Base-by-base conservation (phyloP, 768 basidiomycete genomes). In the Pleurotus salmoneostramineus region DNA sequence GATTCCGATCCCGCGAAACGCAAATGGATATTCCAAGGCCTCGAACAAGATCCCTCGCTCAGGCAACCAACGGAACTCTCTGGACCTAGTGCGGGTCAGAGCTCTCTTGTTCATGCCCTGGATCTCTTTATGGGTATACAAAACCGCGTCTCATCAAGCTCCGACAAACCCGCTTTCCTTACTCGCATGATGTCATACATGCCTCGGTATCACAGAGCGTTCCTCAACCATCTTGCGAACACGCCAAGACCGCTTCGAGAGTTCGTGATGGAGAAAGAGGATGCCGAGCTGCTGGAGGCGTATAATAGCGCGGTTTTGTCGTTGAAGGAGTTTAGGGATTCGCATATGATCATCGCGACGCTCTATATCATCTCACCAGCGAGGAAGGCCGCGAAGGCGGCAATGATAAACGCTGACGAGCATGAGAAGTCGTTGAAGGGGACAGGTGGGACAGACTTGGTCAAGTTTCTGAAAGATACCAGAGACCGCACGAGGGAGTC, bases 81-180 rank as follows among this genome's bases (percentile, higher is more conserved):
- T 1, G 92, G 92, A 2, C 87, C 92, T 6, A 89, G 85, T 61
- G 92, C 92, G 1, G 92, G 91, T 0, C 92, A 94, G 71, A 91
- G 89, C 65, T 80, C 87, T 3, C 73, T 93, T 17, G 81, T 94
- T 10, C 89, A 91, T 58, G 82, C 84, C 4, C 71, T 91, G 8
- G 89, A 90, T 60, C 74, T 87, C 32, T 91, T 91, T 65, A 76
- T 91, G 6, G 87, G 88, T 10, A 75, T 91, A 21, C 44, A 56
- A 17, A 56, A 56, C n/a, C 56, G 46, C 44, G 62, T 69, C 5
- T 40, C 52, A 6, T 60, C 68, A 7, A 63, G 65, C 34, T 63
- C 69, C 11, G 66, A 64, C 12, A 65, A 69, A 45, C 65, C 68
- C 10, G 69, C 84, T 3, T 88, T 93, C 68, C 78, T 94, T 62